A percentile compares a stretch with the other conserved stretches of the same genome.
These are phyloP conservation scores for Boletales sp. DNA, from an alignment of 768 basidiomycete genomes.

Conservation along the genomic window DNA sequence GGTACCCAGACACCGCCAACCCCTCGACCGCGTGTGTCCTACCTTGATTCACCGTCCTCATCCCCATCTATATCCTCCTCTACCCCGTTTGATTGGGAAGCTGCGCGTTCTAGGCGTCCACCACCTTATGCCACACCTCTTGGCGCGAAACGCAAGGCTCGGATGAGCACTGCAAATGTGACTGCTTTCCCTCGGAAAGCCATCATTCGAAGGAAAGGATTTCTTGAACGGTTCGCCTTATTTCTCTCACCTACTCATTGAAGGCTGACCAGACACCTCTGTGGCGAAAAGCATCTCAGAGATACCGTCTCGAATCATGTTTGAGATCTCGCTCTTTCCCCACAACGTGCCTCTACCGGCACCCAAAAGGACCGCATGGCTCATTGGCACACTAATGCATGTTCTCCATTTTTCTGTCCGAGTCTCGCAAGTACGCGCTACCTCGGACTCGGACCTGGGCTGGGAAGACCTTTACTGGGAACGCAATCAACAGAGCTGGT, in stretches of 20 bases:
- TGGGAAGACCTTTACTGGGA: constrained; percentile 81
- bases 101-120: constrained; percentile 64
- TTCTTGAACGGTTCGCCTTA: constrained; percentile 53
- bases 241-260: constrained; percentile 2
- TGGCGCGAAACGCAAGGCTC: constrained; percentile 40
- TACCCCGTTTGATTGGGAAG: constrained; percentile 84
- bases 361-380: constrained; percentile 60
- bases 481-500: constrained; percentile 62
- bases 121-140: constrained; percentile 71
- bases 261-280: constrained; percentile 14
- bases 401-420: constrained; percentile 65
- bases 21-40: constrained; percentile 46
- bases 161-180: constrained; percentile 32
- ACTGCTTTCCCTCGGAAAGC: constrained; percentile 43
- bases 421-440: constrained; percentile 50
- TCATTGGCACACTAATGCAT: constrained; percentile 64
- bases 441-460: constrained; percentile 64
- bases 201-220: constrained; percentile 58
- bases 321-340: constrained; percentile 81
- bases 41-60: constrained; percentile 56
- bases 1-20: constrained; percentile 43
- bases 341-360: constrained; percentile 72
- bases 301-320: constrained; percentile 69
- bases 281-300: constrained; percentile 46
- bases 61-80: constrained; percentile 76